These are phyloP conservation scores for Liquidambar formosana DNA, from an alignment of 164 flowering plant species.

Conservation along the genomic window DNA sequence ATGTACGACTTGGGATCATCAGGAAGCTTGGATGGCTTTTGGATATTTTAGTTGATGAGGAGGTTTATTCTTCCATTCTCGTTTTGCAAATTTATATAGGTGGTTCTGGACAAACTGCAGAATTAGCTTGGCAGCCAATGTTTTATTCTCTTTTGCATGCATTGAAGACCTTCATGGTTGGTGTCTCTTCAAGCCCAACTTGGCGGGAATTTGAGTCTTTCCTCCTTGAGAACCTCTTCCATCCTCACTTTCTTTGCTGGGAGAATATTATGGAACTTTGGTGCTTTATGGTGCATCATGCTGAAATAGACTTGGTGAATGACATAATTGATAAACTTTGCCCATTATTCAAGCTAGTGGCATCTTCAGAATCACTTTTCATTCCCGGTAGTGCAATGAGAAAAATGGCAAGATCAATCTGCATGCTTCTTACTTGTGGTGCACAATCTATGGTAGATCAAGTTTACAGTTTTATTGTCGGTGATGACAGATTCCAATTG, in stretches of 20 bases:
- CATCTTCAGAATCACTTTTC: constrained; percentile 42
- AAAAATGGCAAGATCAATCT: constrained; percentile 70
- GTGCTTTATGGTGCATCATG: constrained; percentile 74
- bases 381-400: constrained; percentile 50
- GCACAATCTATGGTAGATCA: constrained; percentile 42
- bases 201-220: constrained; percentile 62
- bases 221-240: constrained; percentile 71
- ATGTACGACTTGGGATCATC: constrained; percentile 42
- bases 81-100: constrained; percentile 38
- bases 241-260: constrained; percentile 83
- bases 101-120: constrained; percentile 37
- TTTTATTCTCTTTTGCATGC: constrained; percentile 54
- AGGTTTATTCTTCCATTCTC: constrained; percentile 61
- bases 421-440: constrained; percentile 47
- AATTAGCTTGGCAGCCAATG: constrained; percentile 58
- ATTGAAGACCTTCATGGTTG: constrained; percentile 69
- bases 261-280: constrained; percentile 80
- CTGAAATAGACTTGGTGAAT: constrained; percentile 50
- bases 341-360: constrained; percentile 41
- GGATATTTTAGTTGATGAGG: constrained; percentile 51
- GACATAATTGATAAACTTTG: constrained; percentile 54
- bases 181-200: constrained; percentile 44
- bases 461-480: constrained; percentile 40
- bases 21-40: constrained; percentile 68
- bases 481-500: constrained; percentile 33